These are phyloP conservation scores for Delitschia confertaspora DNA, from an alignment of 495 filamentous ascomycete species.

Conservation along the genomic window DNA sequence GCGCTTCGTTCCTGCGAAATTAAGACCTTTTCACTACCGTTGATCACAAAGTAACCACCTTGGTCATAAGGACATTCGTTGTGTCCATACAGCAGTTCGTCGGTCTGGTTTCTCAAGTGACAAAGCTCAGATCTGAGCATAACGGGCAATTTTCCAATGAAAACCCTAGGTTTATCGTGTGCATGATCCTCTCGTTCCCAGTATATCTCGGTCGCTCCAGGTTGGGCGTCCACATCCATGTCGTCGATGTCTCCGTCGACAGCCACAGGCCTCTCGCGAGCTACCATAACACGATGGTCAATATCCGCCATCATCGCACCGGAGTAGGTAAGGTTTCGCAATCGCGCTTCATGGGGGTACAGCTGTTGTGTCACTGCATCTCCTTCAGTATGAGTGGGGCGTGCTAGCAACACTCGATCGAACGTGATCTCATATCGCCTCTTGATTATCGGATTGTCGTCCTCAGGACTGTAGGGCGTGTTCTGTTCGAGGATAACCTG, in stretches of 20 bases:
- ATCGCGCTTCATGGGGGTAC: constrained; percentile 82
- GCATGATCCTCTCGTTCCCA: constrained; percentile 45
- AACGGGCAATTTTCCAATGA: constrained; percentile 88
- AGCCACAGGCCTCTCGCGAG: constrained; percentile 61
- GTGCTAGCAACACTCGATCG: constrained; percentile 70
- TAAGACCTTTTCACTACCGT: constrained; percentile 97
- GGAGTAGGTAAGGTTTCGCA: constrained; percentile 92
- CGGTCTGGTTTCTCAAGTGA: constrained; percentile 68
- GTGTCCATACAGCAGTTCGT: constrained; percentile 71
- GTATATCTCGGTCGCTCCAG: constrained; percentile 45
- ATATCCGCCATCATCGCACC: constrained; percentile 82
- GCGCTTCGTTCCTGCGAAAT: constrained; percentile 97
- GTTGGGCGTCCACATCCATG: constrained; percentile 46
- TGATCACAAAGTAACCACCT: constrained; percentile 98
- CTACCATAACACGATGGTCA: constrained; percentile 67
- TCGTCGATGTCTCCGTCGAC: constrained; percentile 44
- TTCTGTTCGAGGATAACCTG: constrained; percentile 83
- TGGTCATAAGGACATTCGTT: constrained; percentile 98
- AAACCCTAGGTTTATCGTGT: constrained; percentile 45
- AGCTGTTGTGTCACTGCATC: constrained; percentile 76
- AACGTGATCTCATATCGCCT: constrained; percentile 92
- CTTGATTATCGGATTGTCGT: constrained; percentile 61
- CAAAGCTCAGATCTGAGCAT: constrained; percentile 97
- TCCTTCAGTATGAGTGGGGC: constrained; percentile 81
- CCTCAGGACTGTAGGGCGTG: constrained; percentile 58